Base-by-base conservation (phyloP, 148 eudicot species). In the Oxyria digyna region DNA sequence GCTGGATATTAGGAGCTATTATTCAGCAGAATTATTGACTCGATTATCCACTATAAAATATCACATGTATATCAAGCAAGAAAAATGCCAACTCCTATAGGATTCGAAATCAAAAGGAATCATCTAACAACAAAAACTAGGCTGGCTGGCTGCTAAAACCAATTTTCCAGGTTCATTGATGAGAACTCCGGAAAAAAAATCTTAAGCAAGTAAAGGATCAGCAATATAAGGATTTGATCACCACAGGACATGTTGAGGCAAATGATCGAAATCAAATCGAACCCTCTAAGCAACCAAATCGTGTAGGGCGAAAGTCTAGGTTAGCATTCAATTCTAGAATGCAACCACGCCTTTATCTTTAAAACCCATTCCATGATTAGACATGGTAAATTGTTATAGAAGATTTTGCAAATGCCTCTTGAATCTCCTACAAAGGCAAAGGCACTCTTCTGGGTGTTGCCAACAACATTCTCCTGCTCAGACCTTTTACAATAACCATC, bases 401-500 rank as follows among this genome's bases (percentile, higher is more conserved):
- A 31, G 38, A 59, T 20, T 9, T 59, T 59, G 65, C 65, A 6
- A 59, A 59, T 59, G 65, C 6, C 65, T 27, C 65, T 59, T 59
- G 65, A 37, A 59, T 59, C 65, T 59, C 65, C 0, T 59, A 59
- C 65, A 59, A 59, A 38, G 37, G 18, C 65, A 59, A 59, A 15
- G 18, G 65, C 65, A 59, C 35, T 59, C 65, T 59, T 59, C 65
- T 27, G 65, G 38, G 65, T 15, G 18, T 59, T 59, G 35, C 35
- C 18, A 5, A 31, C 65, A 29, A 59, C 37, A 31, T 59, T 59
- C 7, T 59, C 38, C 65, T 59, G 65, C 38, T 59, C 65, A 59
- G 35, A 59, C 65, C 65, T 59, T 59, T 59, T 59, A 59, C 65
- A 13, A 31, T 59, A 55, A 59, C 35, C 65, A 59, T 59, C 65